Percentiles rank a stretch among this genome's conserved stretches.
Conservation (phyloP, 345 rosid species). For the Salix dunnii region DNA sequence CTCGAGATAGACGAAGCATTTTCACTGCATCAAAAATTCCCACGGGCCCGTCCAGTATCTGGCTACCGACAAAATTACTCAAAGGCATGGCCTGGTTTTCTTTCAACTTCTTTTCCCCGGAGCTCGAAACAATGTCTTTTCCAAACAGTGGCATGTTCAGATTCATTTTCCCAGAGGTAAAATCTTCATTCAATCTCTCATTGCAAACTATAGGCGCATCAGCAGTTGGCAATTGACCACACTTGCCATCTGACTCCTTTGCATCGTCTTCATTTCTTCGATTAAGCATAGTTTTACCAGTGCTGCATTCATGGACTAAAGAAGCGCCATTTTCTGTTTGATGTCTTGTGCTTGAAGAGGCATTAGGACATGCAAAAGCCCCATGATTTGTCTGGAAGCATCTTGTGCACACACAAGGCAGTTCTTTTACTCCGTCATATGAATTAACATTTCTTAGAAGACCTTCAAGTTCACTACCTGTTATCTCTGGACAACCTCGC, state of each 20-base stretch:
- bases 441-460: conserved; percentile 40
- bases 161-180: conserved; percentile 13
- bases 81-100: conserved; percentile 18
- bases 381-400: conserved; percentile 72
- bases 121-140: conserved; percentile 39
- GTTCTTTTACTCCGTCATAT: conserved; percentile 34
- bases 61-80: conserved; percentile 14
- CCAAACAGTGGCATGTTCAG: conserved; percentile 5
- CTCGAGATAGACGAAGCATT: conserved; percentile 65
- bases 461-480: conserved; percentile 61
- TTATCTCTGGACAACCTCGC: conserved; percentile 55
- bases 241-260: conserved; percentile 5
- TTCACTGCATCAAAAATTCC: conserved; percentile 52
- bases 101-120: conserved; percentile 27
- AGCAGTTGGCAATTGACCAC: conserved; percentile 8
- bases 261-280: conserved; percentile 23
- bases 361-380: conserved; percentile 66
- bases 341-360: conserved; percentile 20
- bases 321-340: conserved; percentile 19
- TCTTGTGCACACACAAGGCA: conserved; percentile 52
- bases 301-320: conserved; percentile 11
- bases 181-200: conserved; percentile 20
- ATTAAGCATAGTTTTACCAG: conserved; percentile 15
- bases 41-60: conserved; percentile 38
- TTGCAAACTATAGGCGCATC: conserved; percentile 5